Evolutionary conservation across 139 green algal genomes (phyloP).

Genomic region (Tetraselmis striata): DNA sequence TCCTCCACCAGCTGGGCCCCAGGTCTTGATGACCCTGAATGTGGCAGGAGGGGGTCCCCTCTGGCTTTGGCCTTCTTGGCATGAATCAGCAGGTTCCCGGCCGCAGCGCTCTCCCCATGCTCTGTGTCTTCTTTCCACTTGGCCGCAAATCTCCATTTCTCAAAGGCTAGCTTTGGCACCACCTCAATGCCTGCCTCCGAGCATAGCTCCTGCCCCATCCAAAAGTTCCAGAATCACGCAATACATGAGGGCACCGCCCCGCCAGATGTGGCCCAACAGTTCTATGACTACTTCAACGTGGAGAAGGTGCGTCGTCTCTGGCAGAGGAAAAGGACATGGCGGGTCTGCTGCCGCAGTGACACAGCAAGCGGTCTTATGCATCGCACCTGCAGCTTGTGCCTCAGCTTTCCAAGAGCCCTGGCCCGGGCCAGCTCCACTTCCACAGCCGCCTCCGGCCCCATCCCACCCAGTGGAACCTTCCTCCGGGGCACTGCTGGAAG

Average conservation of each 20-base stretch:
- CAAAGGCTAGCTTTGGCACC: slow-evolving; percentile 21
- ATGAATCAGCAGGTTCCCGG: too few species aligned
- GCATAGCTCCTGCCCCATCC: slow-evolving; percentile 4
- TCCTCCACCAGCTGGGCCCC: not conserved
- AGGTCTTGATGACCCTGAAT: not conserved
- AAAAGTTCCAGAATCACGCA: slow-evolving; percentile 1
- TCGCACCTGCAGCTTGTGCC: slow-evolving; percentile 8
- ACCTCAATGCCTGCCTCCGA: slow-evolving; percentile 12
- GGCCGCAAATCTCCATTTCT: slow-evolving; percentile 22
- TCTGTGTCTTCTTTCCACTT: slow-evolving; percentile 2
- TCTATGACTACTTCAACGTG: not conserved
- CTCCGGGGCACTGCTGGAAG: not conserved
- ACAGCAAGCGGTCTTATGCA: not conserved
- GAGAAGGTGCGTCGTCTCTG: too few species aligned
- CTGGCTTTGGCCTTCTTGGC: not conserved
- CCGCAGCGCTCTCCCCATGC: not conserved
- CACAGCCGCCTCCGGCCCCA: slow-evolving; percentile 10
- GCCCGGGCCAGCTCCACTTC: slow-evolving; percentile 17
- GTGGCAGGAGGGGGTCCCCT: not conserved
- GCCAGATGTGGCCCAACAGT: not conserved
- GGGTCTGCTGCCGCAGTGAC: not conserved
- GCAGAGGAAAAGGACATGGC: too few species aligned
- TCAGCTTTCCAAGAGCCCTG: slow-evolving; percentile 8
- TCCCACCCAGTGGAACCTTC: not conserved
- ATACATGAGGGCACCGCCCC: slow-evolving; percentile 3